Conservation (phyloP, 148 eudicot species). For the Agrostemma githago region DNA sequence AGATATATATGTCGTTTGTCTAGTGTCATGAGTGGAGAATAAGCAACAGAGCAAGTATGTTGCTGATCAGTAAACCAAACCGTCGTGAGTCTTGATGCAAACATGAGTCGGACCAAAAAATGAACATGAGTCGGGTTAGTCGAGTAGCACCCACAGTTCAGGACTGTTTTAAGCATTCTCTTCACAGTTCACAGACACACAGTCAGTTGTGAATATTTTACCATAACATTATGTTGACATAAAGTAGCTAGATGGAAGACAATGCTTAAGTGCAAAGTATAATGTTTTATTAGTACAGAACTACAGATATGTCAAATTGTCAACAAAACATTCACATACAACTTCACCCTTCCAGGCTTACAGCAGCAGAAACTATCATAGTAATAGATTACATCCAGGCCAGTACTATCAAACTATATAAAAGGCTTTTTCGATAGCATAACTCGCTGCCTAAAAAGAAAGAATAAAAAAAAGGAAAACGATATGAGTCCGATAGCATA, state of each 20-base stretch:
- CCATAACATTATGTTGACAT: background rate
- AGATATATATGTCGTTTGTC: too few relatives aligned
- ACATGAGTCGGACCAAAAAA: too few relatives aligned
- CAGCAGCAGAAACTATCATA: conserved; percentile 1
- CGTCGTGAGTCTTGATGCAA: too few relatives aligned
- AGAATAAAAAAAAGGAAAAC: background rate
- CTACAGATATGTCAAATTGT: too few relatives aligned
- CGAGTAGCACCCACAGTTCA: background rate
- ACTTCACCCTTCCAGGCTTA: background rate
- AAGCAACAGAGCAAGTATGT: too few relatives aligned
- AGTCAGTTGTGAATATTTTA: background rate
- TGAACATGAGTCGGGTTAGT: background rate
- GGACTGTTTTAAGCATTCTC: background rate
- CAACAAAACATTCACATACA: background rate
- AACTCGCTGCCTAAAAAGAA: background rate
- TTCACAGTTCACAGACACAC: background rate
- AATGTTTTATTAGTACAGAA: background rate
- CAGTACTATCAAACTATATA: background rate
- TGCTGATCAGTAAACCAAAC: too few relatives aligned
- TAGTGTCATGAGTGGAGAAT: too few relatives aligned
- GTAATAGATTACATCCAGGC: background rate
- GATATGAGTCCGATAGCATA: background rate
- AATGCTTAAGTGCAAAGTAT: background rate
- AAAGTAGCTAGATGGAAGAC: background rate
- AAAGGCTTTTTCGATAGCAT: background rate